Base-by-base conservation (phyloP, 73 alveolate genomes). In the Paraurostyla sp. region DNA sequence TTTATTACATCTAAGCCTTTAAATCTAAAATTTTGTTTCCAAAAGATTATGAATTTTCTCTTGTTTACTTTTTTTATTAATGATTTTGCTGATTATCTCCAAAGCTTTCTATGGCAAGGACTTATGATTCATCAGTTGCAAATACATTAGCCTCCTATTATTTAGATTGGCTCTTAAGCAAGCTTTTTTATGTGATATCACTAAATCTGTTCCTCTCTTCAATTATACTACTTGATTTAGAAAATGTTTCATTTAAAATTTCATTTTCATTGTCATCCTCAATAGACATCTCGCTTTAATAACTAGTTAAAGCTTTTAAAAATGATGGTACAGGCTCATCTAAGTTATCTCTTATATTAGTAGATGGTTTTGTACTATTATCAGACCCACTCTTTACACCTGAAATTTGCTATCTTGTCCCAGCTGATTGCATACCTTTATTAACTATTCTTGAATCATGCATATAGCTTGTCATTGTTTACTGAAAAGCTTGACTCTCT, bases 241-340 rank as follows among this genome's bases (percentile, higher is more conserved):
- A 60, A 33, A 60, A 60, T 9, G 78, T 60, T 33, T 60, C 78
- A 60, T 60, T 60, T 29, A 60, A 30, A 60, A 27, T 29, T 13
- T 33, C 78, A 29, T 60, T 60, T 27, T 30, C 78, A 60, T n/a
- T n/a, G n/a, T 60, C 78, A 60, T 11, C 25, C 23, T 13, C 78
- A 29, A 50, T 29, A 16, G 7, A 9, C 7, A 13, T 27, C 6
- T 60, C 50, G 23, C 78, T 60, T 9, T 7, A 27, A 60, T 60
- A 60, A 23, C 9, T 29, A 60, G 22, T 25, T 9, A 29, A 16
- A 13, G 78, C 78, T 33, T 60, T 60, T 50, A 60, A 30, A 30
- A 60, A 60, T 6, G 78, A 60, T 20, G 78, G 78, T 11, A 60
- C 50, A 3, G 78, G 78, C 25, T 60, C 78, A 16, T 60, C 78